These are phyloP conservation scores for Alternaria novae-zelandiae DNA, from an alignment of 2,329 filamentous ascomycete species.

Conservation along the genomic window DNA sequence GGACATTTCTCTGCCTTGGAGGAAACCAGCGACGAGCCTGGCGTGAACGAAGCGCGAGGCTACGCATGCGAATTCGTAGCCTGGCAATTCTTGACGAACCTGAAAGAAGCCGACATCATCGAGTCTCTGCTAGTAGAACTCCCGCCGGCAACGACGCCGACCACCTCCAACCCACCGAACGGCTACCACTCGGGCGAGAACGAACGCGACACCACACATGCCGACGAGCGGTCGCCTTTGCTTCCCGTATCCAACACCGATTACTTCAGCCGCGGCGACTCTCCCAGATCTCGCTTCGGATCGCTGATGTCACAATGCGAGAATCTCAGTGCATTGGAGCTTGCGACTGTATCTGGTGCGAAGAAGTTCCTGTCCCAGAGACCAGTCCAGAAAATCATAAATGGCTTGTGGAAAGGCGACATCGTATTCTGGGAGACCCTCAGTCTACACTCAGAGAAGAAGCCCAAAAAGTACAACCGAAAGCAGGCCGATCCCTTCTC, in stretches of 20 bases:
- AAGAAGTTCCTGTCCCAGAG: conserved; percentile 85
- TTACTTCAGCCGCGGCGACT: conserved; percentile 35
- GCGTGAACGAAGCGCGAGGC: conserved; percentile 71
- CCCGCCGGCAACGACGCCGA: conserved; percentile 48
- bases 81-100: conserved; percentile 75
- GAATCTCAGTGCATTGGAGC: conserved; percentile 84
- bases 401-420: conserved; percentile 80
- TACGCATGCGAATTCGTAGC: conserved; percentile 81
- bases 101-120: conserved; percentile 76
- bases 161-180: conserved; percentile 16
- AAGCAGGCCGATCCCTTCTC: conserved; percentile 58
- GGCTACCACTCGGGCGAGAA: conserved; percentile 14
- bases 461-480: conserved; percentile 76
- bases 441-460: conserved; percentile 75
- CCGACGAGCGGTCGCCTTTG: conserved; percentile 36
- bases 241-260: conserved; percentile 24
- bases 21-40: conserved; percentile 63
- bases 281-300: conserved; percentile 54
- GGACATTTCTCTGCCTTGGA: conserved; percentile 74
- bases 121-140: conserved; percentile 78
- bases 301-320: conserved; percentile 76
- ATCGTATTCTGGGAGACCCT: conserved; percentile 87
- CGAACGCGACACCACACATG: conserved; percentile 6
- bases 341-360: conserved; percentile 79
- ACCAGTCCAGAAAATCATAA: conserved; percentile 81